These are phyloP conservation scores for Backusella macrospora DNA, from an alignment of 192 early-diverging fungal genomes.

Conservation along the genomic window DNA sequence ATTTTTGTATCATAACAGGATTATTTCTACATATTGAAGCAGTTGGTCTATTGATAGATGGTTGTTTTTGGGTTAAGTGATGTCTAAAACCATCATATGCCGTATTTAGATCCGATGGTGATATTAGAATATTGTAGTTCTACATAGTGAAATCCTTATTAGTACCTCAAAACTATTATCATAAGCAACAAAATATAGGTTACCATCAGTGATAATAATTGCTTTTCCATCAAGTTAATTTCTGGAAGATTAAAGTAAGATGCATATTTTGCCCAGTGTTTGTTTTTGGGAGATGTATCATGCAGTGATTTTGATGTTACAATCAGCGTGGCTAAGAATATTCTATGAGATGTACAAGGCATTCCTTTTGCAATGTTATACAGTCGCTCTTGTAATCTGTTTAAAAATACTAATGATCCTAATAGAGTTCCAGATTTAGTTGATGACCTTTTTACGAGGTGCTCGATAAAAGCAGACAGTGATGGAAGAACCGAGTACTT, in stretches of 20 bases:
- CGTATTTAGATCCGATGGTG: constrained; percentile 14
- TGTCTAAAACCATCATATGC: constrained; percentile 7
- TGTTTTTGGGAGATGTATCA: constrained; percentile 83
- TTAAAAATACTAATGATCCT: constrained; percentile 70
- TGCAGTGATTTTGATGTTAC: constrained; percentile 79
- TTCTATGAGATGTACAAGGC: constrained; percentile 79
- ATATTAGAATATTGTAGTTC: constrained; percentile 35
- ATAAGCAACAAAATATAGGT: background rate
- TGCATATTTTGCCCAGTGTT: constrained; percentile 80
- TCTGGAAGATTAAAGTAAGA: constrained; percentile 72
- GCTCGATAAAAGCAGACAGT: constrained; percentile 63
- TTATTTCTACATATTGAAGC: background rate
- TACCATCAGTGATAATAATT: constrained; percentile 69
- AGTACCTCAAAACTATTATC: background rate
- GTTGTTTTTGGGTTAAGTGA: background rate
- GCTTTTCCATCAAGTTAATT: constrained; percentile 84
- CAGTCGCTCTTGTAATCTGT: constrained; percentile 64
- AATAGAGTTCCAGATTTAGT: constrained; percentile 73
- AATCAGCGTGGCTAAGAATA: constrained; percentile 77
- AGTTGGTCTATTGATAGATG: background rate
- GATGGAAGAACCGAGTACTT: constrained; percentile 51
- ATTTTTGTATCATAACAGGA: background rate
- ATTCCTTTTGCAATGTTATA: constrained; percentile 76
- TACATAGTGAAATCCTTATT: constrained; percentile 6
- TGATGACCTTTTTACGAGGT: constrained; percentile 65